Evolutionary conservation across 768 basidiomycete genomes (phyloP).

Genomic region (Suillus plorans): DNA sequence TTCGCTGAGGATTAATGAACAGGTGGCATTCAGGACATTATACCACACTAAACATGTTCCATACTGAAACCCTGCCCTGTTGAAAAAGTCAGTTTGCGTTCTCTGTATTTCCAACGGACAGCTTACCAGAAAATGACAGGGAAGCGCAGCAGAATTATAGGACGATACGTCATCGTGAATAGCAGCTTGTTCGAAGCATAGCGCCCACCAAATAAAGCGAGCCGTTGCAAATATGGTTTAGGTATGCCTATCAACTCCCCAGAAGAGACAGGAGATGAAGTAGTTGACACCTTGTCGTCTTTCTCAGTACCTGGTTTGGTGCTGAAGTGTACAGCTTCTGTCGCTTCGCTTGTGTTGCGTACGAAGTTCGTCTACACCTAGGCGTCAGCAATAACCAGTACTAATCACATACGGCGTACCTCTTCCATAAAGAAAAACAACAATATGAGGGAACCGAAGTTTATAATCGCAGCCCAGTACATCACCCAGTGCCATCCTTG

Average conservation of each 20-base stretch:
- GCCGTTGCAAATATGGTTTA: constrained; percentile 14
- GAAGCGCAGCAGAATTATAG: constrained; percentile 18
- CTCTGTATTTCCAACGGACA: background rate
- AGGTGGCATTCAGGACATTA: constrained; percentile 23
- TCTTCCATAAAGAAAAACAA: constrained; percentile 21
- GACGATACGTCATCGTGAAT: constrained; percentile 20
- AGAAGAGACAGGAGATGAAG: constrained; percentile 6
- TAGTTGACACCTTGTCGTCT: constrained; percentile 14
- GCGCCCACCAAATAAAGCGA: constrained; percentile 15
- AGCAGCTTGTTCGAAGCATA: constrained; percentile 21
- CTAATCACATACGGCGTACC: constrained; percentile 8
- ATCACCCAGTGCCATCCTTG: constrained; percentile 24
- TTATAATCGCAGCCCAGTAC: constrained; percentile 23
- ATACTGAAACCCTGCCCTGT: constrained; percentile 23
- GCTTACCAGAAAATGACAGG: constrained; percentile 21
- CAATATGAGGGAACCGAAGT: constrained; percentile 15
- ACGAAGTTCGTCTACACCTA: constrained; percentile 16
- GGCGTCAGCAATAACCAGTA: background rate
- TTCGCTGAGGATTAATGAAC: constrained; percentile 19
- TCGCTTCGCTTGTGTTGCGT: constrained; percentile 17
- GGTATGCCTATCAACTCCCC: constrained; percentile 14
- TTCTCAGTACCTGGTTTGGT: constrained; percentile 5
- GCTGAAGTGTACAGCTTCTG: constrained; percentile 8
- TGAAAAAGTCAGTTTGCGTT: background rate
- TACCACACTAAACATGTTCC: constrained; percentile 23